phyloP scores from a whole-genome alignment of 1,284 basidiomycete species.

The Apiotrichum gamsii region DNA sequence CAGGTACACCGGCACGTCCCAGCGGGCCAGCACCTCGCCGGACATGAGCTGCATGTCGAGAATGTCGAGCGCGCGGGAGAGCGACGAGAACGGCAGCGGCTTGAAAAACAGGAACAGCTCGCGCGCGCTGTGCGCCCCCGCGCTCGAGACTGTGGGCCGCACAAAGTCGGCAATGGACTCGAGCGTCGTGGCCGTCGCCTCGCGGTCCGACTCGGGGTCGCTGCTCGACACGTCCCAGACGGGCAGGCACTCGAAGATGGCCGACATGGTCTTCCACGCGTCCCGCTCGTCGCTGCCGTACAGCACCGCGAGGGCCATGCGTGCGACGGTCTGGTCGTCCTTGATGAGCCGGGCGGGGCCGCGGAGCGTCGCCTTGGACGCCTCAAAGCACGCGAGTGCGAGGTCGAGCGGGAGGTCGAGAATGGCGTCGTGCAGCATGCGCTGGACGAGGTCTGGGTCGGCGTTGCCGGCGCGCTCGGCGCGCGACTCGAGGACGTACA shows the following conservation, averaged over 20 bases:
- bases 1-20: constrained; percentile 71
- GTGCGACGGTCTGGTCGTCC: constrained; percentile 73
- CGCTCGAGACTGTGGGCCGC: constrained; percentile 60
- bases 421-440: constrained; percentile 67
- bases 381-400: constrained; percentile 71
- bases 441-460: constrained; percentile 54
- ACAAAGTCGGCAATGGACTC: constrained; percentile 71
- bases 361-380: constrained; percentile 78
- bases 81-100: constrained; percentile 62
- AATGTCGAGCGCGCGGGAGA: constrained; percentile 77
- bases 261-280: constrained; percentile 76
- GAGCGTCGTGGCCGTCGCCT: constrained; percentile 70
- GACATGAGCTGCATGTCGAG: constrained; percentile 89
- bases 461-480: constrained; percentile 68
- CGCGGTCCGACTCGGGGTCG: constrained; percentile 57
- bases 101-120: constrained; percentile 76
- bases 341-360: constrained; percentile 64
- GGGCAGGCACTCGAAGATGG: constrained; percentile 87
- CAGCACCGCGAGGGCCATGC: constrained; percentile 77
- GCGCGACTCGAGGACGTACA: constrained; percentile 79
- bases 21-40: constrained; percentile 79
- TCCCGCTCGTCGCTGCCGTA: constrained; percentile 69
- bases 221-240: constrained; percentile 66
- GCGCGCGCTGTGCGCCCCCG: constrained; percentile 54
- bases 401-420: constrained; percentile 61